Percentiles rank a stretch among this genome's conserved stretches.
These are phyloP conservation scores for Kwoniella bestiolae DNA, from an alignment of 768 basidiomycete species.

Conservation along the genomic window DNA sequence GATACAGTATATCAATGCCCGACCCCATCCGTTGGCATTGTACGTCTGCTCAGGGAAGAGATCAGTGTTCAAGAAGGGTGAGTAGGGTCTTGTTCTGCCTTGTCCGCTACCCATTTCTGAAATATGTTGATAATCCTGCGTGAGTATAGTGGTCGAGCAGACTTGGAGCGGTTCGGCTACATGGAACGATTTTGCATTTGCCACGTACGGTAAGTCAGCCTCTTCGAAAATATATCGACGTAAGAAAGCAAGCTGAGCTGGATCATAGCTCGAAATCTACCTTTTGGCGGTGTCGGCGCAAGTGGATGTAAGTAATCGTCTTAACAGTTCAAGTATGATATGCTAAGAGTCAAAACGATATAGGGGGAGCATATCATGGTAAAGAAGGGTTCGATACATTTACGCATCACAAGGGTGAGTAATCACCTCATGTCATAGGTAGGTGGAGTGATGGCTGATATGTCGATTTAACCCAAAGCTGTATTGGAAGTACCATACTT, in stretches of 20 bases:
- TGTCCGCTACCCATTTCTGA: too few relatives aligned
- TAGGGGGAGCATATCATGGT: conserved; percentile 54
- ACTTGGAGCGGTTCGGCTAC: conserved; percentile 52
- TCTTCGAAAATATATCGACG: too few relatives aligned
- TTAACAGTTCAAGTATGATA: too few relatives aligned
- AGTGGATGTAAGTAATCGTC: conserved; percentile 51
- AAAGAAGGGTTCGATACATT: conserved; percentile 52
- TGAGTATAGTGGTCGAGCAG: conserved; percentile 46
- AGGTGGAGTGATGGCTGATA: not conserved
- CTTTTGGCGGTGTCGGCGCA: conserved; percentile 56
- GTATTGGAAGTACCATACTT: conserved; percentile 27
- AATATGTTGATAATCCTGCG: too few relatives aligned
- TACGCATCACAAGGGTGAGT: conserved; percentile 51
- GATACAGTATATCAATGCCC: conserved; percentile 51
- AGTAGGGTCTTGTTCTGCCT: conserved; percentile 22
- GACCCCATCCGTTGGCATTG: conserved; percentile 52
- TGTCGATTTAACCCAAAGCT: not conserved
- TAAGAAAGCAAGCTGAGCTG: not conserved
- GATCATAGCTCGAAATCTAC: conserved; percentile 30
- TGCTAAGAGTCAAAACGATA: not conserved
- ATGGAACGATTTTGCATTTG: conserved; percentile 54
- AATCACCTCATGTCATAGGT: not conserved
- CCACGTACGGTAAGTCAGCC: conserved; percentile 33
- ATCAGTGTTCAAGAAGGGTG: conserved; percentile 48
- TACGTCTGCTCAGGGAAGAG: conserved; percentile 51